Conservation (phyloP, 768 basidiomycete species). For the Nidula microcarpa region DNA sequence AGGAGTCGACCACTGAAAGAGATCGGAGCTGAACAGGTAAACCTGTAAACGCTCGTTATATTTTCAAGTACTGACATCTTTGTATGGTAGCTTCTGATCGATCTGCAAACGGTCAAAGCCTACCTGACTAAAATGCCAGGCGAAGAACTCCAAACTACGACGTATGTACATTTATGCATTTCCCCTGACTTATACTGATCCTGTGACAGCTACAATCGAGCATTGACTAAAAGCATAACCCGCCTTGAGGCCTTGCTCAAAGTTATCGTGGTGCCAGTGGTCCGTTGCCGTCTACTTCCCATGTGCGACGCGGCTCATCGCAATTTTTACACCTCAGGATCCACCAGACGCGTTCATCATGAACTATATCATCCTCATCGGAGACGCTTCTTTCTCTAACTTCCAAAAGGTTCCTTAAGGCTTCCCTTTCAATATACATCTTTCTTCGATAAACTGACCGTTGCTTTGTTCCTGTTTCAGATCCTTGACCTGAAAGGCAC, state of each 20-base stretch:
- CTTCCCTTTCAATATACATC: background rate
- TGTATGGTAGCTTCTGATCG: conserved; percentile 59
- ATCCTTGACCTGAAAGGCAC: conserved; percentile 95
- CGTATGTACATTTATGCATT: conserved; percentile 29
- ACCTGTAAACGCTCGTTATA: background rate
- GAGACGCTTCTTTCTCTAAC: conserved; percentile 92
- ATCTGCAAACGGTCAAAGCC: conserved; percentile 83
- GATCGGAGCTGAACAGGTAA: conserved; percentile 92
- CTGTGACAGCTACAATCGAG: conserved; percentile 68
- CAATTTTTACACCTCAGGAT: conserved; percentile 45
- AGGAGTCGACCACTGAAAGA: conserved; percentile 88
- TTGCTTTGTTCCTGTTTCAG: conserved; percentile 33
- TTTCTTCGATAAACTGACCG: background rate
- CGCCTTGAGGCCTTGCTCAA: conserved; percentile 91
- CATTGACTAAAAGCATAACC: conserved; percentile 75
- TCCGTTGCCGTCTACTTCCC: conserved; percentile 29
- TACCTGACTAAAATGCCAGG: conserved; percentile 84
- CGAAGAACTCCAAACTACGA: conserved; percentile 51
- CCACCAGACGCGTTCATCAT: conserved; percentile 92
- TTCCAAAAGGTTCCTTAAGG: conserved; percentile 81
- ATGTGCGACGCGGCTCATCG: background rate
- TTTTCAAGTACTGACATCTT: background rate
- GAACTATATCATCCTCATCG: conserved; percentile 92
- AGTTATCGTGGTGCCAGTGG: conserved; percentile 90
- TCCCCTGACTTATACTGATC: conserved; percentile 1